Percentiles rank a stretch among this genome's conserved stretches.
phyloP scores from a whole-genome alignment of 2,329 filamentous ascomycete species.

The Penicillium decumbens region DNA sequence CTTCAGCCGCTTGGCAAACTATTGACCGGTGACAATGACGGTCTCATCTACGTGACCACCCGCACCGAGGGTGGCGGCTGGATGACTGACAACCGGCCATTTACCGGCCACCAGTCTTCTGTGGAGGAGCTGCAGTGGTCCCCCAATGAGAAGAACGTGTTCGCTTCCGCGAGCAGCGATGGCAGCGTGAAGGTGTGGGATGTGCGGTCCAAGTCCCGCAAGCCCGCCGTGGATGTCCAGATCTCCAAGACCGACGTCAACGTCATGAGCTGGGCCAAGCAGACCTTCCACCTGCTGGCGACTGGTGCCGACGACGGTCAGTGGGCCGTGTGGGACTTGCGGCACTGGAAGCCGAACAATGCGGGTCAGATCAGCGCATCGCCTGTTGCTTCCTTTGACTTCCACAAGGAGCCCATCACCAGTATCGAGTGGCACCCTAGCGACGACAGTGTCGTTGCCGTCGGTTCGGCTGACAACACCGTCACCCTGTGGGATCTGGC shows the following conservation, averaged over 20 bases:
- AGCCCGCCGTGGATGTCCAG: conserved; percentile 80
- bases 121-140: conserved; percentile 98
- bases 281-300: conserved; percentile 83
- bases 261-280: conserved; percentile 89
- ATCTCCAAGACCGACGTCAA: conserved; percentile 86
- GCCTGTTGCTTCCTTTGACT: conserved; percentile 87
- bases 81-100: conserved; percentile 77
- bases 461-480: conserved; percentile 88
- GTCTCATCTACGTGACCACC: conserved; percentile 82
- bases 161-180: conserved; percentile 88
- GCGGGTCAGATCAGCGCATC: conserved; percentile 56
- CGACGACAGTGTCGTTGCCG: conserved; percentile 90
- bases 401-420: conserved; percentile 95
- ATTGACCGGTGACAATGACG: conserved; percentile 84
- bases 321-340: conserved; percentile 94
- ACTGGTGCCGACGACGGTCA: conserved; percentile 89
- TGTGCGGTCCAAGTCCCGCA: conserved; percentile 80
- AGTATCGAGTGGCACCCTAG: conserved; percentile 96
- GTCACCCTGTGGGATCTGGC: conserved; percentile 95
- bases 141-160: conserved; percentile 85
- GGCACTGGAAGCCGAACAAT: conserved; percentile 77
- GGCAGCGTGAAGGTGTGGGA: conserved; percentile 97
- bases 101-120: conserved; percentile 75
- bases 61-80: conserved; percentile 83
- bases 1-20: conserved; percentile 75